phyloP scores from a whole-genome alignment of 441 rosid species.

The Euphorbia celastroides region DNA sequence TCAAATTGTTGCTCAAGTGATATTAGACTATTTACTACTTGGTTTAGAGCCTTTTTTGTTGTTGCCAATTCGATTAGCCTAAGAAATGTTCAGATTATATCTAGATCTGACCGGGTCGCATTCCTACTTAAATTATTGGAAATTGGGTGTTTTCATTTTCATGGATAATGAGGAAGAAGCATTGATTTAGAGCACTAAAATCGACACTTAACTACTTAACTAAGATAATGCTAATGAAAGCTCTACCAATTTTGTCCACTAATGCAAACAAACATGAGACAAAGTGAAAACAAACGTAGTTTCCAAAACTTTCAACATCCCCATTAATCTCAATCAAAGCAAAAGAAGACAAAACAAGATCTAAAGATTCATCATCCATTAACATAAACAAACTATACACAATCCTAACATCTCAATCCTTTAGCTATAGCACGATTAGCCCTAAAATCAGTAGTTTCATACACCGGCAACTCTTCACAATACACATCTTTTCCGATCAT shows the following conservation, averaged over 20 bases:
- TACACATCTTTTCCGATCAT: slow-evolving; percentile 52
- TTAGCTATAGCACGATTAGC: slow-evolving; percentile 69
- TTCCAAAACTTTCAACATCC: not conserved
- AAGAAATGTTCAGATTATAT: no score
- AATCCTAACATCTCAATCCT: slow-evolving; percentile 40
- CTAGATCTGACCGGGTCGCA: no score
- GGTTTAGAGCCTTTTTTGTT: no score
- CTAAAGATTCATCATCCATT: not conserved
- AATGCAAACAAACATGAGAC: not conserved
- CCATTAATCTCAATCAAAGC: no score
- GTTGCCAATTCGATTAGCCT: no score
- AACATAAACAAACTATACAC: not conserved
- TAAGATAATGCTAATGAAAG: not conserved
- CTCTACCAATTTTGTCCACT: not conserved
- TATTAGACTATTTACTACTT: no score
- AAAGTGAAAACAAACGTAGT: not conserved
- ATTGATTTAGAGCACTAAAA: not conserved
- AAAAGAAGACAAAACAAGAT: not conserved
- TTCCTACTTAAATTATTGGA: no score
- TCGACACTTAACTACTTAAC: not conserved
- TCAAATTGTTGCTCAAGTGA: no score
- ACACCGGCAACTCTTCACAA: slow-evolving; percentile 71
- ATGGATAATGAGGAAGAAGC: not conserved
- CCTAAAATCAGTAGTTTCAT: slow-evolving; percentile 69
- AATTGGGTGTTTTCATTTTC: no score